Percentiles rank a stretch among this genome's conserved stretches.
Conservation (phyloP, 768 basidiomycete species). For the Omphalotus guepiniiformis region DNA sequence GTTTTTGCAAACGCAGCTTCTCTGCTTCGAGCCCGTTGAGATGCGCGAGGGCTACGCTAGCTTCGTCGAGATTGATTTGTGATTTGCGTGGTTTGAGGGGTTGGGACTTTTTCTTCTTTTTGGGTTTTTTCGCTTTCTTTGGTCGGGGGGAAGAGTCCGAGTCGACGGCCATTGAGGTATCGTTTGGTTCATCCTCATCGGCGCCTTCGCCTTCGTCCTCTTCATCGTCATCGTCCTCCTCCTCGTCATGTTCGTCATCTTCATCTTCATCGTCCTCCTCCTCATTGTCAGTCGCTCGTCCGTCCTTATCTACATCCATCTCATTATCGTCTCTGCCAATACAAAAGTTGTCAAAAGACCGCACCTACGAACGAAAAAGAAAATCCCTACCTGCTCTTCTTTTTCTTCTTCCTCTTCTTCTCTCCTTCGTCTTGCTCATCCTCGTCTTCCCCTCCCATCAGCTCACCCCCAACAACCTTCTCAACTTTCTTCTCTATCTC, state of each 20-base stretch:
- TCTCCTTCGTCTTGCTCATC: conserved; percentile 27
- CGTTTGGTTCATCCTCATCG: conserved; percentile 27
- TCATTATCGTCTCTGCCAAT: conserved; percentile 16
- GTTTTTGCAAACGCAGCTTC: conserved; percentile 69
- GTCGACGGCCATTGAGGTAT: conserved; percentile 35
- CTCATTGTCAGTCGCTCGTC: no score
- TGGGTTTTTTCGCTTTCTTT: conserved; percentile 23
- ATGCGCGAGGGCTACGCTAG: conserved; percentile 67
- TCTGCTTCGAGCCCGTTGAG: conserved; percentile 63
- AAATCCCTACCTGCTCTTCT: conserved; percentile 13
- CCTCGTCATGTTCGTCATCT: conserved; percentile 18
- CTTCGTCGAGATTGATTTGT: conserved; percentile 66
- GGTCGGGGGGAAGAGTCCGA: no score
- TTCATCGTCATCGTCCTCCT: conserved; percentile 34
- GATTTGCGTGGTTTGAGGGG: conserved; percentile 64
- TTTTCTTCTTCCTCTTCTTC: conserved; percentile 25
- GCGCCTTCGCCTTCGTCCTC: no score
- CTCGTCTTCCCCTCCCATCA: no score
- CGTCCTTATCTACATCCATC: conserved; percentile 19
- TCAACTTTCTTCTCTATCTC: conserved; percentile 68
- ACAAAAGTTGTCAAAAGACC: no score
- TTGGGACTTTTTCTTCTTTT: no score
- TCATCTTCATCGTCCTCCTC: conserved; percentile 26
- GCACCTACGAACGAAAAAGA: background rate
- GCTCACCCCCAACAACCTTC: conserved; percentile 43